phyloP scores from a whole-genome alignment of 805 yeast species.

The Pichia cephalocereana region DNA sequence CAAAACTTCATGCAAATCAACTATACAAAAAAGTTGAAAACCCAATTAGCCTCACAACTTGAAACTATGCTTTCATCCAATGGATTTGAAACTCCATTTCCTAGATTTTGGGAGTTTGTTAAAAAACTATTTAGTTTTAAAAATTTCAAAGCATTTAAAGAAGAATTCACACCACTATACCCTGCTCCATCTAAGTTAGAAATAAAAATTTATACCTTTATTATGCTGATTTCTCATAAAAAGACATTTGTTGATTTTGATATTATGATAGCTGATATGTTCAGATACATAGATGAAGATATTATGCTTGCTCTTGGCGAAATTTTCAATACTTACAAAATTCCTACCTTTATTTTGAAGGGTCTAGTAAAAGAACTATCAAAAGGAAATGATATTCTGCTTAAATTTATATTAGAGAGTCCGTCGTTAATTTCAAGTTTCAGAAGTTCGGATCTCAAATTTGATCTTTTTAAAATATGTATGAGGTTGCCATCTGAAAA shows the following conservation, averaged over 20 bases:
- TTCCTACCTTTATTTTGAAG: not conserved
- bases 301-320: not conserved
- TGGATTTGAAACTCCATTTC: not conserved
- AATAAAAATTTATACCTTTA: not conserved
- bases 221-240: not conserved
- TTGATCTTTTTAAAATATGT: not conserved
- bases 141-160: not conserved
- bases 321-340: constrained; percentile 1
- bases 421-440: not conserved
- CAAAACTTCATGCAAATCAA: not conserved
- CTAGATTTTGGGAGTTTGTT: not conserved
- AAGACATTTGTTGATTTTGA: not conserved
- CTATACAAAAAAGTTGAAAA: not conserved
- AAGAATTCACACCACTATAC: constrained; percentile 4
- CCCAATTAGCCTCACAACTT: not conserved
- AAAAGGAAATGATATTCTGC: not conserved
- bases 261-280: constrained; percentile 5
- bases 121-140: no score
- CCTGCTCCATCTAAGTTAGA: not conserved
- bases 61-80: not conserved
- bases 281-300: constrained; percentile 1
- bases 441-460: not conserved
- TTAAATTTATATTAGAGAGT: not conserved
- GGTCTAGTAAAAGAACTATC: constrained; percentile 1
- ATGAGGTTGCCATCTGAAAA: not conserved